Evolutionary conservation across 768 basidiomycete genomes (phyloP), one percentile per base, ranked within the genome.

Genomic region (Neoboletus magnificus): DNA sequence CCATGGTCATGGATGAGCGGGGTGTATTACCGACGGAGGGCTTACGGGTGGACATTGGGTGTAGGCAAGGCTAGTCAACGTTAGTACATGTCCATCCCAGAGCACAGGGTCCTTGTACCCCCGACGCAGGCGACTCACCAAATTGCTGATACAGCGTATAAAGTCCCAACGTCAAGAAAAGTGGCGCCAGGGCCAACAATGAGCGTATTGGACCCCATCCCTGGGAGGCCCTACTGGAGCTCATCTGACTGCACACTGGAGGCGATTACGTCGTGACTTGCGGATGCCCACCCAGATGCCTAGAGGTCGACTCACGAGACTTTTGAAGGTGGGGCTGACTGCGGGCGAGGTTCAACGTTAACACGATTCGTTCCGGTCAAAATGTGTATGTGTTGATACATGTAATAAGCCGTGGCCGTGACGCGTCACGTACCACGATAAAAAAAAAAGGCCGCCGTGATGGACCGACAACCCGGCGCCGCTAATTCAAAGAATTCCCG

Each of bases 191-290:
- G 0, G 69, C 74, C 35, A 87, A 62, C 54, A 86, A 61, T 22
- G 87, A 87, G 59, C 78, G 78, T 57, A 81, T 64, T 30, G 82
- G 81, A 20, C 86, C 85, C 86, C 85, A 86, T 48, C 59, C 65
- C 16, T 44, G 62, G 29, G 54, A 20, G 8, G 40, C 29, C 36
- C 41, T 22, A 5, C 23, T 27, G 3, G 47, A 33, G 39, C 33
- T 29, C 66, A 65, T 66, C 42, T 30, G 33, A 18, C 22, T 25
- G 27, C 29, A 47, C 40, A 4, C 20, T 30, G 33, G 35, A 33
- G 7, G 18, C n/a, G 23, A 16, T 7, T 4, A 18, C 23, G 43
- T 25, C 35, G 54, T 32, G 50, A 44, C 58, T 42, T 57, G 46
- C n/a, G 30, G 33, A 9, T 27, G 25, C 25, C 37, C 7, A n/a